phyloP scores from a whole-genome alignment of 768 basidiomycete genomes.

The Hygrophorus russula region DNA sequence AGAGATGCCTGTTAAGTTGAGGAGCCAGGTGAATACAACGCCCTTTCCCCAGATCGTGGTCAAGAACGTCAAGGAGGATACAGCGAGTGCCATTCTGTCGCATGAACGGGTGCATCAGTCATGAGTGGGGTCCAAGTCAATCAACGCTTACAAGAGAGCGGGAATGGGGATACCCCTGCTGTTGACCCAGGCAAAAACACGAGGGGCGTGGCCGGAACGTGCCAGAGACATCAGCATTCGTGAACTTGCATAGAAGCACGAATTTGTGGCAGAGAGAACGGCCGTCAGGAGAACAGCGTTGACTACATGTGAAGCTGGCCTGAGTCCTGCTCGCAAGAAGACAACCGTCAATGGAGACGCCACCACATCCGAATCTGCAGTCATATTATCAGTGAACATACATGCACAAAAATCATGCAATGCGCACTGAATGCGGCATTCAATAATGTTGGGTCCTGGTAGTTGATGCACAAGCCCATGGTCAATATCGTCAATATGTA shows the following conservation, averaged over 20 bases:
- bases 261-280: slow-evolving; percentile 53
- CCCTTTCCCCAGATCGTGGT: slow-evolving; percentile 50
- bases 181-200: slow-evolving; percentile 53
- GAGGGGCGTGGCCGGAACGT: slow-evolving; percentile 52
- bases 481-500: slow-evolving; percentile 54
- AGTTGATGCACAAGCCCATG: slow-evolving; percentile 57
- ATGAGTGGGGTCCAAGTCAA: too few relatives aligned
- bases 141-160: slow-evolving; percentile 31
- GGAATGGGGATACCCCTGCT: slow-evolving; percentile 52
- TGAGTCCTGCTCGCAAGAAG: slow-evolving; percentile 50
- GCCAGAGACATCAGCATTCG: slow-evolving; percentile 54
- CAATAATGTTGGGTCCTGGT: slow-evolving; percentile 40
- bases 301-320: slow-evolving; percentile 49
- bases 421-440: slow-evolving; percentile 29
- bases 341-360: slow-evolving; percentile 57
- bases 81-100: too few relatives aligned
- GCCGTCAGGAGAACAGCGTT: slow-evolving; percentile 61
- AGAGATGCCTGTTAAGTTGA: slow-evolving; percentile 56
- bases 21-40: slow-evolving; percentile 45
- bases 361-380: slow-evolving; percentile 33
- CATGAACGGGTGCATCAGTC: too few relatives aligned
- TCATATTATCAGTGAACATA: too few relatives aligned
- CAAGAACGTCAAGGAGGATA: slow-evolving; percentile 16
- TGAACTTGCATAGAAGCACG: slow-evolving; percentile 56
- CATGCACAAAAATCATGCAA: background rate